Evolutionary conservation across 192 early-diverging fungal species (phyloP).

Genomic region (Mortierella antarctica): DNA sequence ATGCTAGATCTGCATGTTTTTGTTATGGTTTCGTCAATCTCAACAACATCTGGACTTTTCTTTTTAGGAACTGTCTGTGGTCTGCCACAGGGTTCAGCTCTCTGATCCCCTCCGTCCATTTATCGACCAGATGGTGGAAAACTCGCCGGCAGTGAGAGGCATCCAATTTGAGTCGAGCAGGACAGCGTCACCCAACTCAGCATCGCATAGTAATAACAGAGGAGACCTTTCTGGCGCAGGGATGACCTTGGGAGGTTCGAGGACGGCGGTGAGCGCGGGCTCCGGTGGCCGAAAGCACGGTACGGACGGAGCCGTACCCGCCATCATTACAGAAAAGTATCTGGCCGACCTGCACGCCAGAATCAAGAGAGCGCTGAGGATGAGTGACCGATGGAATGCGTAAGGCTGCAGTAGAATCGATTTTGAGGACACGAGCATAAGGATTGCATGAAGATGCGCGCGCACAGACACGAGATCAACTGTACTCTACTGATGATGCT

Average conservation of each 20-base stretch:
- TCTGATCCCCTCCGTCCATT: slow-evolving; percentile 67
- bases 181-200: slow-evolving; percentile 23
- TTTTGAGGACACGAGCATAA: neutral
- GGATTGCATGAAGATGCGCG: neutral
- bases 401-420: slow-evolving; percentile 34
- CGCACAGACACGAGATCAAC: neutral
- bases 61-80: slow-evolving; percentile 55
- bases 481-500: neutral
- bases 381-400: slow-evolving; percentile 81
- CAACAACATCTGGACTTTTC: neutral
- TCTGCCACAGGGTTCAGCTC: slow-evolving; percentile 48
- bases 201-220: slow-evolving; percentile 18
- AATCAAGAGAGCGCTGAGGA: slow-evolving; percentile 76
- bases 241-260: slow-evolving; percentile 2
- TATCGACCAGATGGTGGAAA: slow-evolving; percentile 72
- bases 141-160: slow-evolving; percentile 56
- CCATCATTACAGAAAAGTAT: slow-evolving; percentile 66
- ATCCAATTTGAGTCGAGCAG: slow-evolving; percentile 42
- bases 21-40: neutral
- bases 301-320: slow-evolving; percentile 30
- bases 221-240: neutral
- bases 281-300: slow-evolving; percentile 14
- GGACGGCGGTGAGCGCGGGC: neutral
- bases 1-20: neutral
- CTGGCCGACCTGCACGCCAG: slow-evolving; percentile 75